These are phyloP conservation scores for Candolleomyces eurysporus DNA, from an alignment of 768 basidiomycete genomes.

Conservation along the genomic window DNA sequence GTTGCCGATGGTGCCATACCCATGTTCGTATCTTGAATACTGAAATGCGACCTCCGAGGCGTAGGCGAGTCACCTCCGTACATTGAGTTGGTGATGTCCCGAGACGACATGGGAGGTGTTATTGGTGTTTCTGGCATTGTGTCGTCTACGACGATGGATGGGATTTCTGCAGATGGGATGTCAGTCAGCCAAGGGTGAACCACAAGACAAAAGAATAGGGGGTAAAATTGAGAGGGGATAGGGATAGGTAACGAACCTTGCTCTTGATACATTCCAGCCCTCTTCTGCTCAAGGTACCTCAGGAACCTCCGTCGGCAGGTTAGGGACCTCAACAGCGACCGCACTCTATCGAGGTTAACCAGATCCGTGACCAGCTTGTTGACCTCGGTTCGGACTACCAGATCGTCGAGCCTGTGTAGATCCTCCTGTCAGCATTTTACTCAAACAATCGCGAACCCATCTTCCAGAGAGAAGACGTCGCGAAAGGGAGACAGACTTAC, in stretches of 20 bases:
- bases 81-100: constrained; percentile 53
- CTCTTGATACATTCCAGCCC: constrained; percentile 30
- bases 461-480: neutral
- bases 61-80: constrained; percentile 40
- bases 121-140: constrained; percentile 32
- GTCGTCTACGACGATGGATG: constrained; percentile 66
- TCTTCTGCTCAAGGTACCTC: constrained; percentile 42
- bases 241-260: constrained; percentile 32
- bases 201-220: too few species aligned
- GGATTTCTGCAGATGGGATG: constrained; percentile 46
- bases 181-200: neutral
- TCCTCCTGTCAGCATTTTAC: neutral
- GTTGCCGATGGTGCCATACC: too few species aligned
- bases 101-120: constrained; percentile 49
- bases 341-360: constrained; percentile 82
- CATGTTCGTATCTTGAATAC: constrained; percentile 34
- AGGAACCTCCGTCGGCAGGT: constrained; percentile 70
- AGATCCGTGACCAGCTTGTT: constrained; percentile 80
- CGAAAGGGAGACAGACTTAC: constrained; percentile 45
- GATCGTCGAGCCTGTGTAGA: constrained; percentile 68
- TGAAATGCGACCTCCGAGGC: constrained; percentile 30
- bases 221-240: neutral
- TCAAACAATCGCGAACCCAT: neutral
- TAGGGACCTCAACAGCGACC: constrained; percentile 76
- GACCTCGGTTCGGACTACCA: constrained; percentile 70